Conservation (phyloP, 108 stramenopile species). For the Nitzschia sp. region DNA sequence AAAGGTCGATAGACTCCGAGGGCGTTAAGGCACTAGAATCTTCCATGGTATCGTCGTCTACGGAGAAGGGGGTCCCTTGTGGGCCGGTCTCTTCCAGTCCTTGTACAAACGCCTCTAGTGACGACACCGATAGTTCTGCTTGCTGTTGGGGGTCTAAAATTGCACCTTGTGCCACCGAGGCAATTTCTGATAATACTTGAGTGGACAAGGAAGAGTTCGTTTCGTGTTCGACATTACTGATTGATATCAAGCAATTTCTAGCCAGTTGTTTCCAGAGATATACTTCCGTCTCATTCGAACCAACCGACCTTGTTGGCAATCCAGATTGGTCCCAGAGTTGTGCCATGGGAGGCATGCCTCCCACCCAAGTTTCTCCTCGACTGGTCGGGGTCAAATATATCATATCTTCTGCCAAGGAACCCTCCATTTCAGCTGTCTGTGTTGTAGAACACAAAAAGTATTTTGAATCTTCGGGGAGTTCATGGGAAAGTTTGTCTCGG, state of each 20-base stretch:
- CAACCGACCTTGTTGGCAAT: slow-evolving; percentile 23
- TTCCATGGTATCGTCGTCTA: slow-evolving; percentile 11
- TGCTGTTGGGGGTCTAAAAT: neutral
- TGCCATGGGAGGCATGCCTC: slow-evolving; percentile 13
- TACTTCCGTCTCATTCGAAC: slow-evolving; percentile 34
- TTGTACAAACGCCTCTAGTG: slow-evolving; percentile 44
- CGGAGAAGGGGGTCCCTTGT: slow-evolving; percentile 58
- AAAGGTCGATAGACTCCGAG: slow-evolving; percentile 59
- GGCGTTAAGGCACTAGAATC: slow-evolving; percentile 39
- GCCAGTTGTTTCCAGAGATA: slow-evolving; percentile 71
- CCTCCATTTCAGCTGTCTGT: slow-evolving; percentile 26
- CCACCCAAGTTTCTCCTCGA: slow-evolving; percentile 29
- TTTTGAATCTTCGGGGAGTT: slow-evolving; percentile 1
- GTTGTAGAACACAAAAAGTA: slow-evolving; percentile 36
- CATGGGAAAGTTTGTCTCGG: slow-evolving; percentile 27
- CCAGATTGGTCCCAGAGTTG: slow-evolving; percentile 42
- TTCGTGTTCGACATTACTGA: slow-evolving; percentile 45
- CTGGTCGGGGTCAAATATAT: slow-evolving; percentile 39
- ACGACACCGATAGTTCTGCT: neutral
- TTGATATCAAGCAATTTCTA: slow-evolving; percentile 74
- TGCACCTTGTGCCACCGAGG: slow-evolving; percentile 5
- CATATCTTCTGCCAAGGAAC: slow-evolving; percentile 15
- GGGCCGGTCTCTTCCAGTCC: slow-evolving; percentile 61
- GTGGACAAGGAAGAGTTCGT: slow-evolving; percentile 35
- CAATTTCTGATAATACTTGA: slow-evolving; percentile 26